A percentile compares a stretch with the other conserved stretches of the same genome.
phyloP scores from a whole-genome alignment of 495 filamentous ascomycete species.

The Eremomyces bilateralis region DNA sequence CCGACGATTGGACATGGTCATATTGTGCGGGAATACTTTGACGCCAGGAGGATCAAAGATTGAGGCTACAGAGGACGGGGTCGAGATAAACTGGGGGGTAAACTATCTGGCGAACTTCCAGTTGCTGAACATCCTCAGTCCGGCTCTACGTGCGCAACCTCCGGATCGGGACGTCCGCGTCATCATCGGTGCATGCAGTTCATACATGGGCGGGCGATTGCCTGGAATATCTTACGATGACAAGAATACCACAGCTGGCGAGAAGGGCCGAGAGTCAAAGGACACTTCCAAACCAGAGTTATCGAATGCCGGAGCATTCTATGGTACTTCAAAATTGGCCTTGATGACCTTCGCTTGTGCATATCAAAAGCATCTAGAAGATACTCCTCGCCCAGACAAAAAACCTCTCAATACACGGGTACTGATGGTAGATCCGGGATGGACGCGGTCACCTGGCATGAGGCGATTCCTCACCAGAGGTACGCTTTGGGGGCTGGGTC shows the following conservation, averaged over 20 bases:
- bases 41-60: slow-evolving; percentile 37
- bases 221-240: slow-evolving; percentile 23
- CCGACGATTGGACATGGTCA: slow-evolving; percentile 77
- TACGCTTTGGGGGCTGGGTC: slow-evolving; percentile 52
- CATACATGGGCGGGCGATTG: slow-evolving; percentile 52
- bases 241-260: not conserved
- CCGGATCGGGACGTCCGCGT: slow-evolving; percentile 83
- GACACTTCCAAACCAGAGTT: not conserved
- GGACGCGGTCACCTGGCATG: slow-evolving; percentile 64
- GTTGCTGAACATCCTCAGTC: slow-evolving; percentile 69
- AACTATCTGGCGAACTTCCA: slow-evolving; percentile 96
- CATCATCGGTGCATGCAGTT: slow-evolving; percentile 65
- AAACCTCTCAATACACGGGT: slow-evolving; percentile 60
- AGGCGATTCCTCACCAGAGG: slow-evolving; percentile 70
- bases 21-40: slow-evolving; percentile 60
- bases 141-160: slow-evolving; percentile 72
- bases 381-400: slow-evolving; percentile 62
- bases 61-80: slow-evolving; percentile 41
- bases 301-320: slow-evolving; percentile 15
- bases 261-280: not conserved
- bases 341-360: slow-evolving; percentile 70
- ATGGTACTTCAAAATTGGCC: slow-evolving; percentile 73
- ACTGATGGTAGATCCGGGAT: slow-evolving; percentile 68
- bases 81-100: slow-evolving; percentile 78
- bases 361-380: slow-evolving; percentile 72